These are phyloP conservation scores for Phoma sp. DNA, from an alignment of 2,329 filamentous ascomycete species.

Conservation along the genomic window DNA sequence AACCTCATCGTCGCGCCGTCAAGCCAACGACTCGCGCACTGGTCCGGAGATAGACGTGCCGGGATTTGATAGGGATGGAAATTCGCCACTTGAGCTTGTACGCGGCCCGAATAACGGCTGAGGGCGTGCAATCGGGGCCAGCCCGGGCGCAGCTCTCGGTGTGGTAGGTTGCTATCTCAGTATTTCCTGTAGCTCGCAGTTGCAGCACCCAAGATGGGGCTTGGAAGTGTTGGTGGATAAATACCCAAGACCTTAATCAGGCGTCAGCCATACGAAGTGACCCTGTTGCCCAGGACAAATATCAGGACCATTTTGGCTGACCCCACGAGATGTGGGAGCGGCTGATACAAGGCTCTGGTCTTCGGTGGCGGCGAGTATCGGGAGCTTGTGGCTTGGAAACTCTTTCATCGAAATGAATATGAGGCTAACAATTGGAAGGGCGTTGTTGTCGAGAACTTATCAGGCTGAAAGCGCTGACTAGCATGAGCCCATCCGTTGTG, in stretches of 20 bases:
- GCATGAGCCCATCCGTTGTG: neutral
- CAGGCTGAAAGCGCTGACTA: neutral
- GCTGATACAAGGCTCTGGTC: neutral
- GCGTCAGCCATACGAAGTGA: neutral
- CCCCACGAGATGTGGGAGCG: neutral
- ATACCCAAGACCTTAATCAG: neutral
- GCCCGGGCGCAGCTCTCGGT: constrained; percentile 25
- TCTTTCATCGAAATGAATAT: neutral
- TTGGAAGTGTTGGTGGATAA: neutral
- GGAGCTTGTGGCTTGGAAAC: neutral
- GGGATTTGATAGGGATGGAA: constrained; percentile 26
- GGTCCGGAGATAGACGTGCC: constrained; percentile 15
- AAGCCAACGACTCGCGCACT: constrained; percentile 13
- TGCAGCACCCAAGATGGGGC: neutral
- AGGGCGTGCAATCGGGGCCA: constrained; percentile 18
- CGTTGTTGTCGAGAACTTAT: constrained; percentile 6
- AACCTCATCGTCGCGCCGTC: too few species aligned
- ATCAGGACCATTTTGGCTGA: neutral
- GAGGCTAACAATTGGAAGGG: neutral
- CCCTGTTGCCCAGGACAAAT: neutral
- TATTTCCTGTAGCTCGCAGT: neutral
- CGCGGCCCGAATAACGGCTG: constrained; percentile 25
- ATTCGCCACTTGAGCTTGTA: constrained; percentile 26
- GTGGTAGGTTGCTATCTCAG: neutral
- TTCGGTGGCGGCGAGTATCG: neutral